These are phyloP conservation scores for Verticillium klebahnii DNA, from an alignment of 2,329 filamentous ascomycete species.

Conservation along the genomic window DNA sequence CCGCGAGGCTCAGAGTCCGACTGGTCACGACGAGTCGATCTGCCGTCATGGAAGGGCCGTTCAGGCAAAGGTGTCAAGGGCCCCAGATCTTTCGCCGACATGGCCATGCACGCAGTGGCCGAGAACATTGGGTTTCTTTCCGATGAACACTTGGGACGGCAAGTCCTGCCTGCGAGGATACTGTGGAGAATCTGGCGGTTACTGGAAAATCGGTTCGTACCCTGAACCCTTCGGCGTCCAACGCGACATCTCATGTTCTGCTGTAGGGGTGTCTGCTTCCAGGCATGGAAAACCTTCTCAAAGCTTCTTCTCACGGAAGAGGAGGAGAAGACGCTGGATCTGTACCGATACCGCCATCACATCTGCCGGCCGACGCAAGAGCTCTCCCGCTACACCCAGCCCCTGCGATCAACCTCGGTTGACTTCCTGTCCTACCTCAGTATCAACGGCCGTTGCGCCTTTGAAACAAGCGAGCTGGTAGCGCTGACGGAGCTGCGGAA, in stretches of 20 bases:
- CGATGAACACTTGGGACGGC: constrained; percentile 21
- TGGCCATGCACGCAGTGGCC: constrained; percentile 30
- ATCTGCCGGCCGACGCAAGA: constrained; percentile 29
- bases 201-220: constrained; percentile 32
- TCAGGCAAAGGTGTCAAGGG: constrained; percentile 20
- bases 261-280: constrained; percentile 28
- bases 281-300: constrained; percentile 36
- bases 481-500: constrained; percentile 37
- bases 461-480: constrained; percentile 33
- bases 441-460: constrained; percentile 30
- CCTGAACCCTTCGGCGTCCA: background rate
- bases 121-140: constrained; percentile 30
- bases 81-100: constrained; percentile 31
- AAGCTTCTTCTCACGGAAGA: constrained; percentile 24
- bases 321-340: constrained; percentile 25
- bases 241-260: background rate
- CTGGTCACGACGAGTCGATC: constrained; percentile 29
- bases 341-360: constrained; percentile 34
- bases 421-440: constrained; percentile 37
- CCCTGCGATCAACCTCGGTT: constrained; percentile 27
- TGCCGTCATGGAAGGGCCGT: constrained; percentile 16
- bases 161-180: constrained; percentile 27
- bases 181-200: constrained; percentile 34
- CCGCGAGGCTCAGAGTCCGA: constrained; percentile 19
- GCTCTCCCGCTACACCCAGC: constrained; percentile 30